phyloP scores from a whole-genome alignment of 345 rosid genomes.

The Euphorbia peplus region DNA sequence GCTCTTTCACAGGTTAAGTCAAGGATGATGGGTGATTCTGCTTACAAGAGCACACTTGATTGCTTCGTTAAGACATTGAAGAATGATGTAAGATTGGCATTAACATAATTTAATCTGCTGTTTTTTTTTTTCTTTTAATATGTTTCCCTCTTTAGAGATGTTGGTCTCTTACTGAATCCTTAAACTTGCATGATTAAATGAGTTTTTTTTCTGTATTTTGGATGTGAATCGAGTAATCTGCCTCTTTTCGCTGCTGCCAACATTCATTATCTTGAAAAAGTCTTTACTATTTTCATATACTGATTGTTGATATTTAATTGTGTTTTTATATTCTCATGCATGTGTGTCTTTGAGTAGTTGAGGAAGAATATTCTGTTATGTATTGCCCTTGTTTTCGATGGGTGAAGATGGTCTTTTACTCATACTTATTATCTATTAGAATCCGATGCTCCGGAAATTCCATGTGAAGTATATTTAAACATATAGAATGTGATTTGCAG shows the following conservation, averaged over 20 bases:
- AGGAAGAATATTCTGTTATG: neutral
- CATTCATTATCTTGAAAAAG: neutral
- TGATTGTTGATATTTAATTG: neutral
- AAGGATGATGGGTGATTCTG: slow-evolving; percentile 98
- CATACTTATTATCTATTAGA: neutral
- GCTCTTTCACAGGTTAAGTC: slow-evolving; percentile 73
- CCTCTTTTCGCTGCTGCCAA: too few species aligned
- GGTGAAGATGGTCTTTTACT: neutral
- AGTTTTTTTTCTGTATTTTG: neutral
- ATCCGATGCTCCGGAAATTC: neutral
- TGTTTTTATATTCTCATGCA: neutral
- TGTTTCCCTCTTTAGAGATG: neutral
- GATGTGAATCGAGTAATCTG: too few species aligned
- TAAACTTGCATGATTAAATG: neutral
- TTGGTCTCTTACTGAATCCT: neutral
- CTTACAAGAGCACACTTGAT: slow-evolving; percentile 81
- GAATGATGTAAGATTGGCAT: slow-evolving; percentile 54
- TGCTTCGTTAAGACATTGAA: slow-evolving; percentile 87
- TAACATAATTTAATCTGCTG: slow-evolving; percentile 1
- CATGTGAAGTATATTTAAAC: neutral
- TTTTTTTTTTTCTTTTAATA: neutral
- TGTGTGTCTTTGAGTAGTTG: neutral
- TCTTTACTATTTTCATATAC: neutral
- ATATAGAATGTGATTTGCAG: slow-evolving; percentile 34
- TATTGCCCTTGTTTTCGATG: neutral